A percentile compares a stretch with the other conserved stretches of the same genome.
phyloP scores from a whole-genome alignment of 164 flowering plant genomes.

The Vitis amurensis region DNA sequence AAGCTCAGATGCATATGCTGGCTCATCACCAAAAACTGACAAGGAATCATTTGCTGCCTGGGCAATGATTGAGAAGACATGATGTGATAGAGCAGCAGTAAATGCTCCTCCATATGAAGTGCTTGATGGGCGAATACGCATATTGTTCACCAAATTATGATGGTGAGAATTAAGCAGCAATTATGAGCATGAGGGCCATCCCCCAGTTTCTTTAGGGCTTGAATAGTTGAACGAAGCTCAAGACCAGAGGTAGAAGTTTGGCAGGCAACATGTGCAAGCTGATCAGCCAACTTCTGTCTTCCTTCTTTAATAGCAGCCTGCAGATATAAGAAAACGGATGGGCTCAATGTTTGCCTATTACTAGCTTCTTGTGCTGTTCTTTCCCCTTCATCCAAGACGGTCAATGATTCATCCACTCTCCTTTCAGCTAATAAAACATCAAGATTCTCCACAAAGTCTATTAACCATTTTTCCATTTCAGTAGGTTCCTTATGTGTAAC shows the following conservation, averaged over 20 bases:
- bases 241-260: constrained; percentile 75
- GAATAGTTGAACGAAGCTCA: constrained; percentile 78
- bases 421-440: constrained; percentile 89
- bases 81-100: constrained; percentile 70
- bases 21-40: constrained; percentile 75
- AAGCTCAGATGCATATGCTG: constrained; percentile 75
- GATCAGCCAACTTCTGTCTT: constrained; percentile 72
- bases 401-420: constrained; percentile 85
- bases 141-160: constrained; percentile 50
- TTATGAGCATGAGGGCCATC: constrained; percentile 90
- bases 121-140: constrained; percentile 66
- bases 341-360: constrained; percentile 39
- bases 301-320: constrained; percentile 54
- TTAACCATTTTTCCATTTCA: constrained; percentile 61
- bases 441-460: constrained; percentile 63
- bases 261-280: constrained; percentile 72
- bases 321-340: constrained; percentile 37
- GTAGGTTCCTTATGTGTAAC: constrained; percentile 47
- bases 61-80: constrained; percentile 85
- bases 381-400: constrained; percentile 76
- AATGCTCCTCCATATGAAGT: constrained; percentile 69
- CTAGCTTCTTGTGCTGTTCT: constrained; percentile 44
- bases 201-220: constrained; percentile 82
- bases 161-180: constrained; percentile 75
- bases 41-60: constrained; percentile 84